Evolutionary conservation across 2,329 filamentous ascomycete species (phyloP).

Genomic region (Arthrobotrys sinensis): DNA sequence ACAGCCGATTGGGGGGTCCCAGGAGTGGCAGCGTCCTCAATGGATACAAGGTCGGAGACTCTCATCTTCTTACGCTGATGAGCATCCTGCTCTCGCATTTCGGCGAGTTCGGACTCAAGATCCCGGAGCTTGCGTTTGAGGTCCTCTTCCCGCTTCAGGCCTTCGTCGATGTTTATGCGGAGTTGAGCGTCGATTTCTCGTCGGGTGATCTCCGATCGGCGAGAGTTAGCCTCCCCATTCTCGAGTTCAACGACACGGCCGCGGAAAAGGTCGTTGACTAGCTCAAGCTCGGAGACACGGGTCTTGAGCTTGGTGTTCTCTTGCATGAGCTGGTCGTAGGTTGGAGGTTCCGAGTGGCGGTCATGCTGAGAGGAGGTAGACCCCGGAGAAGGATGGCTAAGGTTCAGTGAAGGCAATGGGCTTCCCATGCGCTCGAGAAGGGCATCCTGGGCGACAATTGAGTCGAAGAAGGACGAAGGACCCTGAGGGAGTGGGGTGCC

Average conservation of each 20-base stretch:
- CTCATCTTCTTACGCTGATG: constrained; percentile 64
- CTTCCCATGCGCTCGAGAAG: constrained; percentile 67
- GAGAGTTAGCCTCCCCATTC: constrained; percentile 79
- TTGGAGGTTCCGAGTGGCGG: constrained; percentile 70
- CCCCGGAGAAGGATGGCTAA: constrained; percentile 75
- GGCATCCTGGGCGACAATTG: constrained; percentile 63
- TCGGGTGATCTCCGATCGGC: constrained; percentile 73
- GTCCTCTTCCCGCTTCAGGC: constrained; percentile 82
- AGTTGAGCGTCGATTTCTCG: constrained; percentile 73
- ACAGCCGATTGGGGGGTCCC: constrained; percentile 58
- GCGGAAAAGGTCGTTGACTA: constrained; percentile 89
- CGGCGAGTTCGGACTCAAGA: constrained; percentile 74
- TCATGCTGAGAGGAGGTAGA: constrained; percentile 72
- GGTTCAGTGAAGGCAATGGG: constrained; percentile 71
- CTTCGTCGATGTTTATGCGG: constrained; percentile 79
- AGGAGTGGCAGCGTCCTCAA: constrained; percentile 58
- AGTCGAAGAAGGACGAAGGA: constrained; percentile 63
- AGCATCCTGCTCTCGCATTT: constrained; percentile 64
- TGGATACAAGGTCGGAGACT: constrained; percentile 63
- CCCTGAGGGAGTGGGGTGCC: constrained; percentile 64
- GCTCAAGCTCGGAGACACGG: constrained; percentile 91
- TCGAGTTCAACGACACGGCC: constrained; percentile 83
- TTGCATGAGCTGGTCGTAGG: constrained; percentile 80
- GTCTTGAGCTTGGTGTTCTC: constrained; percentile 92
- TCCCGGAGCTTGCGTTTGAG: constrained; percentile 87